A percentile compares a stretch with the other conserved stretches of the same genome.
Conservation (phyloP, 371 early-diverging fungal genomes). For the Rhizopus arrhizus region DNA sequence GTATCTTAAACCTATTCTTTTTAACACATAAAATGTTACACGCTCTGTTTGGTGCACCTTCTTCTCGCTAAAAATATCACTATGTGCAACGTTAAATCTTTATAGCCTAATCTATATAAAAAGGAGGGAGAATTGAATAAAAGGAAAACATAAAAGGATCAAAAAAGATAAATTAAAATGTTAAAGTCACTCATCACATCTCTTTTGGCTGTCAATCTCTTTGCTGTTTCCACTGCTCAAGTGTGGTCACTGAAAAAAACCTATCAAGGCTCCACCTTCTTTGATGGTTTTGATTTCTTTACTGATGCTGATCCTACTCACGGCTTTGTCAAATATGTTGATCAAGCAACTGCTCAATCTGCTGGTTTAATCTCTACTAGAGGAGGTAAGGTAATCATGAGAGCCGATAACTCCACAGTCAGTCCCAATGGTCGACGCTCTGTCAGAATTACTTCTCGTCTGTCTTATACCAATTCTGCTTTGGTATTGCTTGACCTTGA, state of each 20-base stretch:
- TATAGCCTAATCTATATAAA: no score
- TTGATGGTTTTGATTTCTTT: slow-evolving; percentile 44
- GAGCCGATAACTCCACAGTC: slow-evolving; percentile 23
- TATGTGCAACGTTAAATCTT: no score
- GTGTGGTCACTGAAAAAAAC: slow-evolving; percentile 26
- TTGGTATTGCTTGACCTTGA: slow-evolving; percentile 37
- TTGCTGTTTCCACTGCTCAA: not conserved
- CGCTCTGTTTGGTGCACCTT: no score
- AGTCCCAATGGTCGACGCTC: slow-evolving; percentile 28
- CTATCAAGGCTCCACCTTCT: slow-evolving; percentile 24
- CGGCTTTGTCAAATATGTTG: slow-evolving; percentile 49
- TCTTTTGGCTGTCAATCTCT: not conserved
- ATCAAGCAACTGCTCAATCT: slow-evolving; percentile 27
- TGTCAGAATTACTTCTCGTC: slow-evolving; percentile 29
- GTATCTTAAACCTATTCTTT: no score
- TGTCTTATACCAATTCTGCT: slow-evolving; percentile 20
- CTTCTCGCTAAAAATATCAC: no score
- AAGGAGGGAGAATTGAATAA: no score
- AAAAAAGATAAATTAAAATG: not conserved
- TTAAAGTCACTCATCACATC: slow-evolving; percentile 1
- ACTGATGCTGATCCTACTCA: slow-evolving; percentile 47
- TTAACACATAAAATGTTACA: no score
- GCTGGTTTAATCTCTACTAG: slow-evolving; percentile 11
- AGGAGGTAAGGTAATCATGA: slow-evolving; percentile 15
- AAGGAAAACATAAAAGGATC: no score